Conservation (phyloP, 768 basidiomycete species). For the Sistotremastrum niveocremeum region DNA sequence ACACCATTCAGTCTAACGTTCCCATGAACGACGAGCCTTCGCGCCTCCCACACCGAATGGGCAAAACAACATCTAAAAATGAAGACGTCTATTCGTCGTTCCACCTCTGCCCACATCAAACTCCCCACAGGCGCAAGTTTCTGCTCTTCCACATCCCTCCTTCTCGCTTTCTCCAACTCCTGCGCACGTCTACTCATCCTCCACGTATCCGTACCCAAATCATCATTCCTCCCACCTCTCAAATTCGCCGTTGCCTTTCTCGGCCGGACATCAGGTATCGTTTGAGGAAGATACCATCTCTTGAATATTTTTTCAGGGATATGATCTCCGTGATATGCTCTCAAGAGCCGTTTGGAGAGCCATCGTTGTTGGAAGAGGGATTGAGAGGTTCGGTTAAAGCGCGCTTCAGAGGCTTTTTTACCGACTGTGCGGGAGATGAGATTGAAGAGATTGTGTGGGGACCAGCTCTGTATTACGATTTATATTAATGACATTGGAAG, state of each 20-base stretch:
- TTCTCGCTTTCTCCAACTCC: constrained; percentile 29
- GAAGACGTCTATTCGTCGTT: constrained; percentile 85
- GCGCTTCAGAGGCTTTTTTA: constrained; percentile 29
- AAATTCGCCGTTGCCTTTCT: constrained; percentile 21
- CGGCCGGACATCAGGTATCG: constrained; percentile 75
- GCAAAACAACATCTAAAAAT: constrained; percentile 84
- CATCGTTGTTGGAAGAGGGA: constrained; percentile 89
- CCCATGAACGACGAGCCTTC: constrained; percentile 75
- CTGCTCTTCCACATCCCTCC: constrained; percentile 37
- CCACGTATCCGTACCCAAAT: constrained; percentile 38
- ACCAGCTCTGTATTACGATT: constrained; percentile 57
- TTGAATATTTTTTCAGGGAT: constrained; percentile 91
- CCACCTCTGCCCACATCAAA: constrained; percentile 92
- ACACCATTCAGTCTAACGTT: constrained; percentile 81
- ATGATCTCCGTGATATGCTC: constrained; percentile 92
- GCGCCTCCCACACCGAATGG: constrained; percentile 80
- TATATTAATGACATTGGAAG: not conserved
- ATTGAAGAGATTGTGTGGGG: constrained; percentile 78
- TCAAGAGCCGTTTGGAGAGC: constrained; percentile 71
- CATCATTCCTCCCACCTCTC: constrained; percentile 32
- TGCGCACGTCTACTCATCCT: constrained; percentile 26
- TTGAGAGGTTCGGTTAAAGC: constrained; percentile 40
- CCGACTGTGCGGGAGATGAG: constrained; percentile 67
- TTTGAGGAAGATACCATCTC: constrained; percentile 83
- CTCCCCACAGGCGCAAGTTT: constrained; percentile 80